Evolutionary conservation across 352 stramenopile species (phyloP).

Genomic region (Aphanomyces stellatus): DNA sequence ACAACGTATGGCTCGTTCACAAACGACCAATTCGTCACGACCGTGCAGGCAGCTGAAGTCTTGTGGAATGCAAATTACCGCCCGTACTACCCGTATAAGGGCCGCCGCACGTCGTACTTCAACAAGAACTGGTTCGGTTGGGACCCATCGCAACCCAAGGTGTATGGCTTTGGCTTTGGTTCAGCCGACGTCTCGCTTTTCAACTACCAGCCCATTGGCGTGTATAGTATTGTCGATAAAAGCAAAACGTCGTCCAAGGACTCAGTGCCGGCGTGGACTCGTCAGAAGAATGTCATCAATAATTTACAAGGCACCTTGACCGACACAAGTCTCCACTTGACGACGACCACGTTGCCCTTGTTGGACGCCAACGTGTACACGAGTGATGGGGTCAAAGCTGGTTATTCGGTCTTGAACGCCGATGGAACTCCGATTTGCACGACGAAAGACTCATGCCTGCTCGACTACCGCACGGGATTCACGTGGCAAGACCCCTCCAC

Average conservation of each 20-base stretch:
- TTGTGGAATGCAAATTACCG: slow-evolving; percentile 41
- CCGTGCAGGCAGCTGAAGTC: slow-evolving; percentile 44
- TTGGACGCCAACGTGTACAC: slow-evolving; percentile 3
- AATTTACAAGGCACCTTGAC: slow-evolving; percentile 25
- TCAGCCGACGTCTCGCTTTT: slow-evolving; percentile 35
- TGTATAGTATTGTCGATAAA: slow-evolving; percentile 33
- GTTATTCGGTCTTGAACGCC: slow-evolving; percentile 2
- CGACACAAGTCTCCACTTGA: slow-evolving; percentile 16
- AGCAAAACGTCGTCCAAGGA: slow-evolving; percentile 23
- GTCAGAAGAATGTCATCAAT: slow-evolving; percentile 16
- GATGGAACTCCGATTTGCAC: slow-evolving; percentile 27
- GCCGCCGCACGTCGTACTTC: slow-evolving; percentile 55
- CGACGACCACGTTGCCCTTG: background rate
- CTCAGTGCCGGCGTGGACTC: background rate
- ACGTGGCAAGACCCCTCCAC: slow-evolving; percentile 25
- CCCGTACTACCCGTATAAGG: slow-evolving; percentile 56
- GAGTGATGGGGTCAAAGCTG: background rate
- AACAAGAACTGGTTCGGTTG: slow-evolving; percentile 51
- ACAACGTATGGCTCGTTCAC: slow-evolving; percentile 33
- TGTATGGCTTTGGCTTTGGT: slow-evolving; percentile 32
- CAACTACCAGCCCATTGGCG: slow-evolving; percentile 44
- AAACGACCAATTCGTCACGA: slow-evolving; percentile 24
- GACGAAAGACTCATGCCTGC: slow-evolving; percentile 31
- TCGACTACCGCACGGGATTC: slow-evolving; percentile 37
- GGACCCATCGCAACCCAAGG: slow-evolving; percentile 35